These are phyloP conservation scores for Puccinia horiana DNA, from an alignment of 1,284 basidiomycete genomes.

Conservation along the genomic window DNA sequence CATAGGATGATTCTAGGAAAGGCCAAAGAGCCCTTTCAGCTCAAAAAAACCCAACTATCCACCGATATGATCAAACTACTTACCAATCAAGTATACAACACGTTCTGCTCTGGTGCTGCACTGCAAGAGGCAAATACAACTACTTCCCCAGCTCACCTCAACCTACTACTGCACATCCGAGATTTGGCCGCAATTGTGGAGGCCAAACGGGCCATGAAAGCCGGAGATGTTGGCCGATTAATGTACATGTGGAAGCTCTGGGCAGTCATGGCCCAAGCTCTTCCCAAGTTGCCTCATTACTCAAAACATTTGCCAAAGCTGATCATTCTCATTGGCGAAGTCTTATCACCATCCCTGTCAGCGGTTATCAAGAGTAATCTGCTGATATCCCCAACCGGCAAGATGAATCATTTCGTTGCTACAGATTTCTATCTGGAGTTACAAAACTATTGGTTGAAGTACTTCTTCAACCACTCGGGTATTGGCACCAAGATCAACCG, in stretches of 20 bases:
- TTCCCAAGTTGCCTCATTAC: not conserved
- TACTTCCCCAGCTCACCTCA: not conserved
- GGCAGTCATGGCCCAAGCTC: constrained; percentile 3
- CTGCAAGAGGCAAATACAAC: not conserved
- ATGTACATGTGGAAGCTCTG: constrained; percentile 1
- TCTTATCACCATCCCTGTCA: not conserved
- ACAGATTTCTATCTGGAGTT: constrained; percentile 13
- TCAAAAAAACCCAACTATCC: too few species aligned
- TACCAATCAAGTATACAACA: too few species aligned
- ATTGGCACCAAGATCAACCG: constrained; percentile 16
- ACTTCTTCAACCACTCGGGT: constrained; percentile 5
- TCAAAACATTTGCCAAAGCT: constrained; percentile 10
- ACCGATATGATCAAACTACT: too few species aligned
- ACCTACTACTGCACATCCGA: not conserved
- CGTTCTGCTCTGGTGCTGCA: not conserved
- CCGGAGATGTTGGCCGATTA: too few species aligned
- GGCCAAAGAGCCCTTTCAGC: too few species aligned
- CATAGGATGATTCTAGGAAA: not conserved
- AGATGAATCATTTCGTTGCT: not conserved
- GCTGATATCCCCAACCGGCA: not conserved
- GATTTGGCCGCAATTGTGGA: constrained; percentile 8
- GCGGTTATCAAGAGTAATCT: not conserved
- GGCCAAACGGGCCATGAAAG: too few species aligned
- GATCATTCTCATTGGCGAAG: not conserved
- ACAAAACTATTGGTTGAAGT: constrained; percentile 23